A percentile compares a stretch with the other conserved stretches of the same genome.
Evolutionary conservation across 148 eudicot genomes (phyloP).

Genomic region (Fallopia convolvulus): DNA sequence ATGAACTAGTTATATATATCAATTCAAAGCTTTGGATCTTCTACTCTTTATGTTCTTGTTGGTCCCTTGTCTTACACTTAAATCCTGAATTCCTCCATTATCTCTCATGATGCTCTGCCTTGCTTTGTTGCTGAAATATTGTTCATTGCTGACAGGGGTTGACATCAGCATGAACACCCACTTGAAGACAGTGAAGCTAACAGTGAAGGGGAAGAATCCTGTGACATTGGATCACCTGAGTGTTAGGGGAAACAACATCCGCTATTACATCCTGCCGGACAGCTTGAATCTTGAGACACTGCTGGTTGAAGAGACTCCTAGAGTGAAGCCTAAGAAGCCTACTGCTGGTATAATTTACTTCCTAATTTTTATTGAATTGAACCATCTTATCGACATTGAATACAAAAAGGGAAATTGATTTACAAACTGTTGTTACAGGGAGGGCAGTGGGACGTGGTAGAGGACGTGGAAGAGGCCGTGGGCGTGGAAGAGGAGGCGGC

Average conservation of each 20-base stretch:
- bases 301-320: constrained; percentile 67
- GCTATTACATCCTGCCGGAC: constrained; percentile 72
- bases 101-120: not conserved
- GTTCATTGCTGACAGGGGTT: constrained; percentile 33
- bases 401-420: not conserved
- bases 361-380: not conserved
- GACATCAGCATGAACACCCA: constrained; percentile 82
- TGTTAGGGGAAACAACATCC: constrained; percentile 68
- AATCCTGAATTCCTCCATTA: not conserved
- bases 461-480: constrained; percentile 63
- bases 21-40: not conserved
- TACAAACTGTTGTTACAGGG: constrained; percentile 24
- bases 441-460: constrained; percentile 55
- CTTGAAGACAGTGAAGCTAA: constrained; percentile 67
- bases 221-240: constrained; percentile 62
- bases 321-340: constrained; percentile 68
- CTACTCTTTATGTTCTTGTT: not conserved
- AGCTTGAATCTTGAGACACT: constrained; percentile 68
- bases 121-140: not conserved
- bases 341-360: constrained; percentile 37
- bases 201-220: constrained; percentile 66
- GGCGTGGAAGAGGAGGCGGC: constrained; percentile 57
- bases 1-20: not conserved
- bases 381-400: not conserved
- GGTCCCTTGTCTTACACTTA: not conserved